Evolutionary conservation across 306 rosid species (phyloP), one percentile per base, ranked within the genome.

Genomic region (Argentina anserina): DNA sequence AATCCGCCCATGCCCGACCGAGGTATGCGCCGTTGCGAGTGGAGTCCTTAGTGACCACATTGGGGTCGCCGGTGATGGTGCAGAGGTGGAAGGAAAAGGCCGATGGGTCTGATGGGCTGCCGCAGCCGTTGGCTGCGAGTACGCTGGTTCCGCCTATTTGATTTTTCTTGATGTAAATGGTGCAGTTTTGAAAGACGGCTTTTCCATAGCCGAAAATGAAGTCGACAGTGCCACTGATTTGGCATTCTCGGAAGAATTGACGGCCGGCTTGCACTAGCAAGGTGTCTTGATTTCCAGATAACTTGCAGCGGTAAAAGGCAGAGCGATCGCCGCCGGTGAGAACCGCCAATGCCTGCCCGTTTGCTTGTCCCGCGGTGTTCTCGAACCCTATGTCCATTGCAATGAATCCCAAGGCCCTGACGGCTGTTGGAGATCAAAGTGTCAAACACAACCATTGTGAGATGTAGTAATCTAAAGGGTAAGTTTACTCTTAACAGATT

Each of bases 41-140:
- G 0, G 34, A 0, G 18, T 26, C 62, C 26, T 56, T 25, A 10
- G 11, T 4, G 36, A 3, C 47, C 49, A 9, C 17, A 33, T 55
- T 55, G 7, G 39, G 1, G 29, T 56, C 61, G 8, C 64, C 50
- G 17, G 6, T 8, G 53, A 71, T 17, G 6, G 20, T 53, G 25
- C 75, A 71, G n/a, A 39, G 58, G 28, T 71, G 75, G 75, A 71
- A 71, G 25, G 75, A 23, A 34, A 71, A 71, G 40, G 53, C 75
- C 0, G 75, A 11, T 5, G 67, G 1, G 49, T 55, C 66, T 0
- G 25, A 37, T 5, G 17, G 39, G 9, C 18, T 3, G 25, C 7
- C 18, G 8, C 53, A n/a, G 1, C 66, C 75, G 2, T 58, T 34
- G 12, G 75, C 75, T 0, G 75, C 37, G 23, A 71, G 15, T 14